Conservation (phyloP, 306 rosid species). For the Trifolium subterraneum region DNA sequence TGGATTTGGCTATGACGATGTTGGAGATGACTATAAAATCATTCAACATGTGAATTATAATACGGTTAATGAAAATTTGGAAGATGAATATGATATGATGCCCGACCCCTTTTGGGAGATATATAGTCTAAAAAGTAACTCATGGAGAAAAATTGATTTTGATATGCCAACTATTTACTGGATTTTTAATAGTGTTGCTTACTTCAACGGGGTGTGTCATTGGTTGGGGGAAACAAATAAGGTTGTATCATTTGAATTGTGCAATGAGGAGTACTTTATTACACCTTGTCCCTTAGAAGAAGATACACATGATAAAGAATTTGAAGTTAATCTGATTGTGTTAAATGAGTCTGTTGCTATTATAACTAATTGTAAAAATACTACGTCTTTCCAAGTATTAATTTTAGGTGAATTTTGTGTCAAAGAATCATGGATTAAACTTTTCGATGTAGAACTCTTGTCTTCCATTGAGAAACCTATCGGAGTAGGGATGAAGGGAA, state of each 20-base stretch:
- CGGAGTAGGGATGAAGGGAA: neutral
- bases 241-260: neutral
- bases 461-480: neutral
- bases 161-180: neutral
- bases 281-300: neutral
- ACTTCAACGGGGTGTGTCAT: neutral
- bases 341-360: neutral
- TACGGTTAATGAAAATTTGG: too few relatives aligned
- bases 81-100: too few relatives aligned
- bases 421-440: neutral
- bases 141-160: neutral
- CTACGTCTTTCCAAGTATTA: neutral
- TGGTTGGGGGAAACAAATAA: neutral
- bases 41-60: neutral
- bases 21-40: neutral
- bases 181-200: neutral
- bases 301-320: neutral
- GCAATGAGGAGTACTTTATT: neutral
- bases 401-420: neutral
- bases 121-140: neutral
- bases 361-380: too few relatives aligned
- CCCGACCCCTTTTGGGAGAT: neutral
- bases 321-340: neutral
- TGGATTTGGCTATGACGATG: neutral
- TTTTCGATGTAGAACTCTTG: too few relatives aligned